Conservation (phyloP, 2,329 filamentous ascomycete species). For the Ascochyta rabiei region DNA sequence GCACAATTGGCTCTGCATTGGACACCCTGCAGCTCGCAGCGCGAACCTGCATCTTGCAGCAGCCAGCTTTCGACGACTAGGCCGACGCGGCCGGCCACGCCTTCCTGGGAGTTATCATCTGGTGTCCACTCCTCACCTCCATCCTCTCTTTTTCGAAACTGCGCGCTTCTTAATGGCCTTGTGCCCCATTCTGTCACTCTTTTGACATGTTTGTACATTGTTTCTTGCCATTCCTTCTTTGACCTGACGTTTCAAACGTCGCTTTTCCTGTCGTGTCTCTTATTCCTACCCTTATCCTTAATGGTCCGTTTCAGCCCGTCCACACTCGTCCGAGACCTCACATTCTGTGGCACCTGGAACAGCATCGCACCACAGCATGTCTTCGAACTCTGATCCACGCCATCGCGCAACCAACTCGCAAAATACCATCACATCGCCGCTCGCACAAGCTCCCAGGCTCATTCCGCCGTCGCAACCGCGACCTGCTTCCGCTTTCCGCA, state of each 20-base stretch:
- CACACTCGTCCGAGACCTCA: conserved; percentile 29
- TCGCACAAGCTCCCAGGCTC: conserved; percentile 39
- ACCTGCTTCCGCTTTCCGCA: conserved; percentile 42
- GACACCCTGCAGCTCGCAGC: conserved; percentile 32
- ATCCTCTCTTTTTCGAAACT: conserved; percentile 34
- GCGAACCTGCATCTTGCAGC: conserved; percentile 44
- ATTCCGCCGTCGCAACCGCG: conserved; percentile 33
- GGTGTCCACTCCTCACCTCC: conserved; percentile 40
- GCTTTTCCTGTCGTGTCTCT: conserved; percentile 26
- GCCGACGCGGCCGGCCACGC: conserved; percentile 27
- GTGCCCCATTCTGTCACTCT: conserved; percentile 42
- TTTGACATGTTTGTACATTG: conserved; percentile 42
- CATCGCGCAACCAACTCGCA: conserved; percentile 34
- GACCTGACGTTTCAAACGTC: conserved; percentile 27
- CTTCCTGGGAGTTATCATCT: conserved; percentile 34
- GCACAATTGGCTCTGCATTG: conserved; percentile 37
- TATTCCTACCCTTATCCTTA: conserved; percentile 35
- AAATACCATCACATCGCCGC: conserved; percentile 30
- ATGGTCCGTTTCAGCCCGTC: conserved; percentile 37
- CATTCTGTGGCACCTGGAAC: conserved; percentile 31
- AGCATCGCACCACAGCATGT: conserved; percentile 38
- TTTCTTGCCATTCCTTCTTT: conserved; percentile 45
- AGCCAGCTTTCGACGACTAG: conserved; percentile 22
- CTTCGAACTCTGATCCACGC: conserved; percentile 29
- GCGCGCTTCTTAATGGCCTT: conserved; percentile 44